Base-by-base conservation (phyloP, 768 basidiomycete genomes). In the Pulveroboletus sp. region DNA sequence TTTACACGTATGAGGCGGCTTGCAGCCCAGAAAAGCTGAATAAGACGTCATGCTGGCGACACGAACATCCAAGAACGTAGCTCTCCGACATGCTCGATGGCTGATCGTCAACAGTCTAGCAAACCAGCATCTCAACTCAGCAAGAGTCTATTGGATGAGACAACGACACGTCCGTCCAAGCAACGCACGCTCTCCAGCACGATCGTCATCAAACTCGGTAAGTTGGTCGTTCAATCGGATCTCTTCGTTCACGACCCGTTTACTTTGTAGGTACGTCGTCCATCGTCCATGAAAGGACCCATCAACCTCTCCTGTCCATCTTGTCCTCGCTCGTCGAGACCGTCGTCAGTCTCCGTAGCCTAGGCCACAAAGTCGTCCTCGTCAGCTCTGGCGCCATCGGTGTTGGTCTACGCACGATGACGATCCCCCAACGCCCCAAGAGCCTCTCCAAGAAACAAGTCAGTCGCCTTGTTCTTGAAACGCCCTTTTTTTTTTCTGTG, bases 381-480 rank as follows among this genome's bases (percentile, higher is more conserved):
- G 93, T 96, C 51, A 93, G 89, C 60, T 96, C 93, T 18, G 96
- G 96, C 1, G 96, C 96, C n/a, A 97, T 98, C 51, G 96, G 86
- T 0, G 91, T 98, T 15, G 96, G 96, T 0, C 67, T 98, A 52
- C 86, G 93, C 65, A 78, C 93, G 36, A 98, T 99, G 96, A 77
- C 83, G 32, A 70, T 96, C 52, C 75, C 83, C 11, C 83, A 79
- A 46, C 76, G 80, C 46, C 91, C 93, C 3, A 95, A 94, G 59
- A 85, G 78, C 52, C 70, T 99, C 18, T 84, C 87, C 2, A 90
- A 90, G 44, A 96, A 94, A 71, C 94, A 98, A 80, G 93, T 87
- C 59, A 56, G 81, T 69, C 27, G n/a, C 18, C 12, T 44, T 14
- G 15, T 46, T 17, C 18, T 15, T 24, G 10, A 12, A 17, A 15